Conservation (phyloP, 2,329 filamentous ascomycete species). For the Fusarium continuum region DNA sequence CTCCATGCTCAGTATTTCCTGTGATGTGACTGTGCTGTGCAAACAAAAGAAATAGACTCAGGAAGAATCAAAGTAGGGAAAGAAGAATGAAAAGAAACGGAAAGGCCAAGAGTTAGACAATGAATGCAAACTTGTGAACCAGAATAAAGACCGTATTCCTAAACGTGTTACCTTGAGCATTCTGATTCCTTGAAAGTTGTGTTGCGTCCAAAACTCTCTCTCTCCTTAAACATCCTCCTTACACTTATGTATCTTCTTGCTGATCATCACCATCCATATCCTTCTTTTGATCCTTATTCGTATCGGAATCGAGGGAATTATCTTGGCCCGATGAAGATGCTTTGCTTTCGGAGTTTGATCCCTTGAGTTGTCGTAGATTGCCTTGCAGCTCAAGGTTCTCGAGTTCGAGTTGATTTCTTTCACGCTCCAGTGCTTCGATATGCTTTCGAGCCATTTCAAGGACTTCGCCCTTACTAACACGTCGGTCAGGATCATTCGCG, state of each 20-base stretch:
- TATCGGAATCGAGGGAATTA: constrained; percentile 24
- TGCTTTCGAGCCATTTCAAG: constrained; percentile 44
- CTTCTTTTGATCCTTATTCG: constrained; percentile 20
- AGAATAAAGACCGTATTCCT: neutral
- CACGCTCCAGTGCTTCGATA: constrained; percentile 39
- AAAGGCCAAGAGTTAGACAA: neutral
- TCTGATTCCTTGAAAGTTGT: neutral
- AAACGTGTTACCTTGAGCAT: neutral
- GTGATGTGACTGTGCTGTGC: neutral
- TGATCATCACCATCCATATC: constrained; percentile 1
- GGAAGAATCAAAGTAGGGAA: constrained; percentile 18
- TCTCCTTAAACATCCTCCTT: neutral
- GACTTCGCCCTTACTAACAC: constrained; percentile 44
- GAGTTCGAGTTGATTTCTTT: constrained; percentile 36
- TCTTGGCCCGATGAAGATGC: constrained; percentile 16
- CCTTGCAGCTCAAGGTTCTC: constrained; percentile 41
- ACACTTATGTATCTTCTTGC: neutral
- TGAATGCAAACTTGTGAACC: neutral
- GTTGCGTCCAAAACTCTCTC: neutral
- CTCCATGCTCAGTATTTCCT: neutral
- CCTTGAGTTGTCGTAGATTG: constrained; percentile 35
- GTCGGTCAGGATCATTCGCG: constrained; percentile 36
- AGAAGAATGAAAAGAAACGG: neutral
- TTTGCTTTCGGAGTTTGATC: constrained; percentile 13
- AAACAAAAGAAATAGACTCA: constrained; percentile 1